Conservation (phyloP, 441 rosid species). For the Gossypium schwendimanii region DNA sequence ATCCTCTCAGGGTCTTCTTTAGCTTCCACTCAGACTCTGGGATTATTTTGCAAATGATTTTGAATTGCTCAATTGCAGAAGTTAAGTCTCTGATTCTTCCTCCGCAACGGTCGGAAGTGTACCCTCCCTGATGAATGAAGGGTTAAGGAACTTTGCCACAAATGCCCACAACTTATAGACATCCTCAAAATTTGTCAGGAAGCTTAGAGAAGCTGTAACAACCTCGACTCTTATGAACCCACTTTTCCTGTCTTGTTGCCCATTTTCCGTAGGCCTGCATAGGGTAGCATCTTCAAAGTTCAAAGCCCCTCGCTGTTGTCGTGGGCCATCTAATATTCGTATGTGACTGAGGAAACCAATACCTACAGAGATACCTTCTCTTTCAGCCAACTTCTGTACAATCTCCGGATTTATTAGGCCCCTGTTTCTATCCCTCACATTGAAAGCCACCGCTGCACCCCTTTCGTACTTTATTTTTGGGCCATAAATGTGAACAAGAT, state of each 20-base stretch:
- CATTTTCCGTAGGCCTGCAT: constrained; percentile 60
- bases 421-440: constrained; percentile 56
- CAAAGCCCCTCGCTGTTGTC: constrained; percentile 38
- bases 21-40: constrained; percentile 34
- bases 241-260: constrained; percentile 48
- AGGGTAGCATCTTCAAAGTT: constrained; percentile 52
- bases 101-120: constrained; percentile 57
- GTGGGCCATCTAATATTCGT: constrained; percentile 55
- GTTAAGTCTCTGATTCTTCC: constrained; percentile 58
- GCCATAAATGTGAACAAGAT: constrained; percentile 86
- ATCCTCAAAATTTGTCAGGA: constrained; percentile 90
- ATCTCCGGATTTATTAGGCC: constrained; percentile 73
- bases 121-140: constrained; percentile 58
- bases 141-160: constrained; percentile 77
- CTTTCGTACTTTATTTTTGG: constrained; percentile 95
- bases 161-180: constrained; percentile 89
- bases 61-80: not conserved
- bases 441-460: constrained; percentile 97
- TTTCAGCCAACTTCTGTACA: constrained; percentile 86
- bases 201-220: constrained; percentile 89
- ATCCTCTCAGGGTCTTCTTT: constrained; percentile 17
- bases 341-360: constrained; percentile 83
- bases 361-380: constrained; percentile 79
- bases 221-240: constrained; percentile 76
- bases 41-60: constrained; percentile 5